Conservation (phyloP, 371 early-diverging fungal genomes). For the Paramicrosporidium saccamoebae region DNA sequence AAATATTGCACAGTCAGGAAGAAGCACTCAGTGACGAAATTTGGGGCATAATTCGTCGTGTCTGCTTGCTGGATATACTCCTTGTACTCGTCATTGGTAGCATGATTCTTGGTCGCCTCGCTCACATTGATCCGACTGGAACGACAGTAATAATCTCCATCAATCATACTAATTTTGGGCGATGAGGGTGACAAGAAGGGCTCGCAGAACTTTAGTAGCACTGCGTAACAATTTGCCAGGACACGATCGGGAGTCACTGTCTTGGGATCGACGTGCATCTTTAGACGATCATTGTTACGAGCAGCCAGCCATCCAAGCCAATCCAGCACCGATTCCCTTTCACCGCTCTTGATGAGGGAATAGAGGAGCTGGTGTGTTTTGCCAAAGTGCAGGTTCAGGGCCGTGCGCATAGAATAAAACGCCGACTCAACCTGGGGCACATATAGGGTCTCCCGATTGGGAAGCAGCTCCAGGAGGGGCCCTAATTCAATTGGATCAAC, state of each 20-base stretch:
- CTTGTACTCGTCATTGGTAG: slow-evolving; percentile 26
- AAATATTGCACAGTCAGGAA: slow-evolving; percentile 30
- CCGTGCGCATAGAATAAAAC: slow-evolving; percentile 23
- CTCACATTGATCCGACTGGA: slow-evolving; percentile 11
- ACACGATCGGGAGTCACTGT: slow-evolving; percentile 58
- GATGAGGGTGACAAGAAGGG: slow-evolving; percentile 44
- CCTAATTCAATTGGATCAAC: background rate
- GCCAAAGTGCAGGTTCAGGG: slow-evolving; percentile 13
- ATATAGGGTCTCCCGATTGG: slow-evolving; percentile 11
- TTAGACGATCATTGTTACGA: slow-evolving; percentile 33
- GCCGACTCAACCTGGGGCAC: slow-evolving; percentile 17
- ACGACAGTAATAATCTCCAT: slow-evolving; percentile 18
- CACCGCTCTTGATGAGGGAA: slow-evolving; percentile 24
- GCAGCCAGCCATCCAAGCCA: slow-evolving; percentile 21
- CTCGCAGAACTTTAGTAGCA: slow-evolving; percentile 28
- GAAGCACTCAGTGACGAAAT: slow-evolving; percentile 67
- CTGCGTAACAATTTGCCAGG: slow-evolving; percentile 28
- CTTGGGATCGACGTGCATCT: slow-evolving; percentile 40
- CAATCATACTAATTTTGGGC: slow-evolving; percentile 32
- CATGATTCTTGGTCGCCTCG: slow-evolving; percentile 43
- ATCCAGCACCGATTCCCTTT: slow-evolving; percentile 13
- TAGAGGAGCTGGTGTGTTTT: slow-evolving; percentile 24
- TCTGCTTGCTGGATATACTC: slow-evolving; percentile 9
- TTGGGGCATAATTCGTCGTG: slow-evolving; percentile 3
- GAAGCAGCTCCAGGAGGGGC: slow-evolving; percentile 3